A percentile compares a stretch with the other conserved stretches of the same genome.
These are phyloP conservation scores for Fragilariopsis cylindrus DNA, from an alignment of 108 stramenopile genomes.

Conservation along the genomic window DNA sequence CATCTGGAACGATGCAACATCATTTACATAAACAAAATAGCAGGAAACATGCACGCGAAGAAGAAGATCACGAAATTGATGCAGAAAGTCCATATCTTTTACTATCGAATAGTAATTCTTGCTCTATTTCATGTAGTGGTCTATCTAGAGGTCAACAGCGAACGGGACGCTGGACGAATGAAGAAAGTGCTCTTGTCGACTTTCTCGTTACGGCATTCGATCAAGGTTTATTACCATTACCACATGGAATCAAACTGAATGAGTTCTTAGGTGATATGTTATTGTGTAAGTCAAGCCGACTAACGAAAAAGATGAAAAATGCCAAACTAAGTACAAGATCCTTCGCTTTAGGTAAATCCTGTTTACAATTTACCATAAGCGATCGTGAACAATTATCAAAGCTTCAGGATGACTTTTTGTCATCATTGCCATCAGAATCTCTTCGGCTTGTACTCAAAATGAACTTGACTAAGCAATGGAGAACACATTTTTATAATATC, in stretches of 20 bases:
- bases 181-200: conserved; percentile 68
- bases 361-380: background rate
- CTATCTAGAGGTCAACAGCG: conserved; percentile 44
- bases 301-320: conserved; percentile 88
- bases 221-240: conserved; percentile 56
- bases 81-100: conserved; percentile 46
- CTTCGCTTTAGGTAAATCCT: conserved; percentile 36
- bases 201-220: conserved; percentile 69
- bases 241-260: conserved; percentile 80
- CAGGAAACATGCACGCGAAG: conserved; percentile 28
- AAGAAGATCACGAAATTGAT: conserved; percentile 30
- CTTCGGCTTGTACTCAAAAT: conserved; percentile 60
- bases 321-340: conserved; percentile 70
- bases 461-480: conserved; percentile 70
- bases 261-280: conserved; percentile 79
- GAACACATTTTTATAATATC: conserved; percentile 74
- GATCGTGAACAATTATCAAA: conserved; percentile 41
- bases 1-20: conserved; percentile 1
- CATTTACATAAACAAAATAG: background rate
- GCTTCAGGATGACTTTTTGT: conserved; percentile 65
- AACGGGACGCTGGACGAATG: conserved; percentile 79
- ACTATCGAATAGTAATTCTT: conserved; percentile 21
- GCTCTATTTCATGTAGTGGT: conserved; percentile 27
- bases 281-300: conserved; percentile 66
- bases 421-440: conserved; percentile 58